These are phyloP conservation scores for Telopea speciosissima DNA, from an alignment of 177 flowering plant genomes.

Conservation along the genomic window DNA sequence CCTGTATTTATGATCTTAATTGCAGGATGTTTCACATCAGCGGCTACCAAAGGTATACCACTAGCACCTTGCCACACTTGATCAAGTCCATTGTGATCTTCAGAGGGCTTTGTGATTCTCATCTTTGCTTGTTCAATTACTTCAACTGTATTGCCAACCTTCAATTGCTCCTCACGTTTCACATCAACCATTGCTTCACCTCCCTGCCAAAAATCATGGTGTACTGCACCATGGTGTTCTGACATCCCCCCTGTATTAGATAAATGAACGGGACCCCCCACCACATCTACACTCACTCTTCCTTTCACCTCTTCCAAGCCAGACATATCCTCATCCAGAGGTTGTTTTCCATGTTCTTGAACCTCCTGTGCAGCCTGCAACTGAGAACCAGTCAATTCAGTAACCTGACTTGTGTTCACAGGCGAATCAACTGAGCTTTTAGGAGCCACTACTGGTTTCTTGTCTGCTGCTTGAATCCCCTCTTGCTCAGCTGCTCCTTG, in stretches of 20 bases:
- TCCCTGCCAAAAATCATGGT: background rate
- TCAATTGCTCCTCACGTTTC: background rate
- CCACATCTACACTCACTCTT: background rate
- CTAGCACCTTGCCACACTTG: slow-evolving; percentile 2
- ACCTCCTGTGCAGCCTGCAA: slow-evolving; percentile 14
- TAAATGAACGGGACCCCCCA: background rate
- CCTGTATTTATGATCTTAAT: slow-evolving; percentile 5
- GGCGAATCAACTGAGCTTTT: background rate
- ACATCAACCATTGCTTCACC: background rate
- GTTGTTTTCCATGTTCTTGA: slow-evolving; percentile 15
- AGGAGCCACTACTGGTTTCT: background rate
- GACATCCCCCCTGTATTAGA: background rate
- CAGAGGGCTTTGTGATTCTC: background rate
- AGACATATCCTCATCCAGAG: slow-evolving; percentile 11
- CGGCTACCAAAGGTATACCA: slow-evolving; percentile 14
- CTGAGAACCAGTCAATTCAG: background rate
- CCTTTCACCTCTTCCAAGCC: slow-evolving; percentile 3
- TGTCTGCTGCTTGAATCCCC: slow-evolving; percentile 8
- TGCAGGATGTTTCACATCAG: slow-evolving; percentile 18
- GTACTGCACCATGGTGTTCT: background rate
- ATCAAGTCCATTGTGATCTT: background rate
- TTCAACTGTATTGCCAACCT: background rate
- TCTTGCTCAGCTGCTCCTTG: slow-evolving; percentile 18
- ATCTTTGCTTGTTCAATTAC: slow-evolving; percentile 3
- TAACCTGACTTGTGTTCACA: background rate